Evolutionary conservation across 2,329 filamentous ascomycete genomes (phyloP).

Genomic region (Aspergillus piperis): DNA sequence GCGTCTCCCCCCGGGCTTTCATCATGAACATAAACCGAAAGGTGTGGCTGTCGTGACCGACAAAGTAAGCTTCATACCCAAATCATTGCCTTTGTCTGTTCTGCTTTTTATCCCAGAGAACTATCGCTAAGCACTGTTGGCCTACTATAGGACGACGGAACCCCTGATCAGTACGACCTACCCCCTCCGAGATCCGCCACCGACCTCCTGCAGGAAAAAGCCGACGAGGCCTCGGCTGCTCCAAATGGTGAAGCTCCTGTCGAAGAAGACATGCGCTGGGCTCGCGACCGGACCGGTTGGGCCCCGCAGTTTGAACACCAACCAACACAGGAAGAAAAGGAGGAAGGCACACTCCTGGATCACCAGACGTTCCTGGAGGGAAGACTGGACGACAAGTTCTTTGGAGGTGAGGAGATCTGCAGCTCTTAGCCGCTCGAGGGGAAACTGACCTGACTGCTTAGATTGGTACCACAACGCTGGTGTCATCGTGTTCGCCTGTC

Average conservation of each 20-base stretch:
- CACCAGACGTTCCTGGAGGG: constrained; percentile 86
- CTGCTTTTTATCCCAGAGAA: not conserved
- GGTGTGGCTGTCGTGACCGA: constrained; percentile 69
- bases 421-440: not conserved
- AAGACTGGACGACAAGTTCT: constrained; percentile 84
- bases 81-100: not conserved
- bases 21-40: constrained; percentile 49
- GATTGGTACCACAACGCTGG: constrained; percentile 98
- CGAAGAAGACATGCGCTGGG: constrained; percentile 58
- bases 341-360: constrained; percentile 71
- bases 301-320: constrained; percentile 74
- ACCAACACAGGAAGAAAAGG: constrained; percentile 54
- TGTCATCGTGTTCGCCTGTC: constrained; percentile 90
- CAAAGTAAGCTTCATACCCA: constrained; percentile 50
- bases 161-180: constrained; percentile 70
- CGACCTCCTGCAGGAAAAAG: constrained; percentile 51
- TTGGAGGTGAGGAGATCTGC: constrained; percentile 64
- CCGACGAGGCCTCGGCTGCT: constrained; percentile 56
- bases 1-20: constrained; percentile 66
- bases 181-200: constrained; percentile 68
- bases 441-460: constrained; percentile 35
- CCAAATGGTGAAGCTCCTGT: constrained; percentile 52
- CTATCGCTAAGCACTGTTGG: not conserved
- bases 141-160: constrained; percentile 62
- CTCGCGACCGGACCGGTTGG: constrained; percentile 74